Percentiles rank a stretch among this genome's conserved stretches.
These are phyloP conservation scores for Hericium rajendrae DNA, from an alignment of 768 basidiomycete genomes.

Conservation along the genomic window DNA sequence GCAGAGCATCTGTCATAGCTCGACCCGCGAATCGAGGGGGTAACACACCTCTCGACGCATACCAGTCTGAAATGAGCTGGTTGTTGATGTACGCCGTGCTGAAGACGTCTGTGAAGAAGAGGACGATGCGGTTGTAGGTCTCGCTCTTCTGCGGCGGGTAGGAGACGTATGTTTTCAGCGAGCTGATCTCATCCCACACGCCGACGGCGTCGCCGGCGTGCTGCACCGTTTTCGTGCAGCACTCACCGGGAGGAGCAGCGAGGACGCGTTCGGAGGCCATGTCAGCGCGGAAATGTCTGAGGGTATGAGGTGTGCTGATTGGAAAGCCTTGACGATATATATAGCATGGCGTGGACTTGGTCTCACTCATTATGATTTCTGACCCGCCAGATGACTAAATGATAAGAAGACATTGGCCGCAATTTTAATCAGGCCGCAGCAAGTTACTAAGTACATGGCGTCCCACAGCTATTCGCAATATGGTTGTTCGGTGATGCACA, in stretches of 20 bases:
- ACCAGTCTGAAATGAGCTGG: neutral
- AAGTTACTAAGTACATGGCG: too few relatives aligned
- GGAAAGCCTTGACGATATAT: too few relatives aligned
- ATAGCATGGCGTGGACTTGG: too few relatives aligned
- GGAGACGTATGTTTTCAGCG: neutral
- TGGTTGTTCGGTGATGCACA: too few relatives aligned
- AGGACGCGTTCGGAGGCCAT: neutral
- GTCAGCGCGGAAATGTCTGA: neutral
- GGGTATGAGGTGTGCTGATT: too few relatives aligned
- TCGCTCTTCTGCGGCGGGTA: neutral
- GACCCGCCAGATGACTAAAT: too few relatives aligned
- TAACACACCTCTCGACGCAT: neutral
- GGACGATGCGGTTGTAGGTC: neutral
- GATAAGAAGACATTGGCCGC: too few relatives aligned
- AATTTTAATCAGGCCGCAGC: too few relatives aligned
- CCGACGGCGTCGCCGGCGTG: neutral
- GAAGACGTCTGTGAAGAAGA: neutral
- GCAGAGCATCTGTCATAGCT: neutral
- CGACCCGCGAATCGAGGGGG: neutral
- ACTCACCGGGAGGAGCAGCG: neutral
- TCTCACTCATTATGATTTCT: too few relatives aligned
- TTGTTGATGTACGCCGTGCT: neutral
- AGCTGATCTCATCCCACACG: neutral
- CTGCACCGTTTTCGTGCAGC: neutral
- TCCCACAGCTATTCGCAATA: too few relatives aligned